Base-by-base conservation (phyloP, 225 moss, liverwort and hornwort genomes). In the Thuidium tamariscinum region DNA sequence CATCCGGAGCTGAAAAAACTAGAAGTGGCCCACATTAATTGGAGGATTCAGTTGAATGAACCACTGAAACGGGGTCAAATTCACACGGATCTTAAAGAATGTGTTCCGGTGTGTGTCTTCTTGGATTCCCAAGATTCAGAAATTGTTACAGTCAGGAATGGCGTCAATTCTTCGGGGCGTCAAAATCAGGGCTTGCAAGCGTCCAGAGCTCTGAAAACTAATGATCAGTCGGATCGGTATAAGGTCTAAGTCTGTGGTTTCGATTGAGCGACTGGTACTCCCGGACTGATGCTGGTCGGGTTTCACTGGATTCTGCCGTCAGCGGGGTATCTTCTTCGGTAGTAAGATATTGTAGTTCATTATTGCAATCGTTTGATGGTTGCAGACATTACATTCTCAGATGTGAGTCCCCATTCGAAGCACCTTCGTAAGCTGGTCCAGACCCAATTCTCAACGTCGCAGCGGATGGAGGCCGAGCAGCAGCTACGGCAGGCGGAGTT, bases 331-430 rank as follows among this genome's bases (percentile, higher is more conserved):
- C n/a, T 23, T 76, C 36, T 25, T 26, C 13, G 23, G 16, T 36
- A 16, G 3, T n/a, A 25, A 80, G n/a, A 64, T 49, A 49, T 32
- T 49, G 32, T 9, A 44, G 10, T 10, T 27, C 3, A 4, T 29
- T 44, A 18, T 51, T 36, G 66, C 26, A 37, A 19, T 5, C 16
- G 7, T 54, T 37, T 56, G 37, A 17, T 22, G 52, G 21, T 41
- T 82, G 65, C 74, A 90, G 90, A 90, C 42, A 77, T 90, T 36
- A 88, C 90, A 21, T 88, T 90, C 70, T 88, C 90, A 4, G 57
- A 88, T 21, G 82, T 88, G 25, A 82, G 71, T 13, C 71, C 85
- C 7, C 85, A 90, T 7, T 48, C 51, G 71, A 85, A 88, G 27
- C 77, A 56, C 5, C 85, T 90, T 8, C 75, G 90, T 21, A 90